A percentile compares a stretch with the other conserved stretches of the same genome.
phyloP scores from a whole-genome alignment of 2,329 filamentous ascomycete species.

The Fusarium sororula region DNA sequence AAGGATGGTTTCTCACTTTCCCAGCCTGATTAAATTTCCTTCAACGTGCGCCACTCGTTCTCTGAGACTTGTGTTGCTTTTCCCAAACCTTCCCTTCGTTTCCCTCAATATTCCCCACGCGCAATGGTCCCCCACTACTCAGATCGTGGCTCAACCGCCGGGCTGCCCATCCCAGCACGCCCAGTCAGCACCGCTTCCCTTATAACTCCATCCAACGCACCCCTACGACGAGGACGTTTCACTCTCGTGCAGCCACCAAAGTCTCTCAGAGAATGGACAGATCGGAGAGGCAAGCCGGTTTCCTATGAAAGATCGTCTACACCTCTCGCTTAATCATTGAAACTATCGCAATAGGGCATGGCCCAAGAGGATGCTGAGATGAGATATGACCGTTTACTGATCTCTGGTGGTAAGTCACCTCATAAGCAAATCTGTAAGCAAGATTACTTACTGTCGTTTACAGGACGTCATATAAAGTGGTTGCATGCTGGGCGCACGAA shows the following conservation, averaged over 20 bases:
- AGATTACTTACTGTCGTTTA: too few species aligned
- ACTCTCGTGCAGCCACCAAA: not conserved
- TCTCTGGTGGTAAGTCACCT: not conserved
- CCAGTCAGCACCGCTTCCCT: too few species aligned
- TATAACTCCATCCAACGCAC: too few species aligned
- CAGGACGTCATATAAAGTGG: fast-evolving
- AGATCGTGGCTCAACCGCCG: too few species aligned
- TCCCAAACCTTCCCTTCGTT: fast-evolving
- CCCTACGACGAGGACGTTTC: not conserved
- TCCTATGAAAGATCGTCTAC: fast-evolving
- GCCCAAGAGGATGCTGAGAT: fast-evolving
- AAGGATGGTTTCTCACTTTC: not conserved
- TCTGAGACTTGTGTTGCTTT: fast-evolving
- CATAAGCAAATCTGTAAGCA: too few species aligned
- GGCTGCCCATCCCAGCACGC: not conserved
- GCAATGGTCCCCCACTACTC: fast-evolving
- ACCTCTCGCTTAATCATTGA: fast-evolving
- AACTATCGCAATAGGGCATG: fast-evolving
- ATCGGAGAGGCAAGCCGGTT: too few species aligned
- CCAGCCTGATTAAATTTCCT: not conserved
- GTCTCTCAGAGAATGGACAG: not conserved
- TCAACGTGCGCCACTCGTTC: not conserved
- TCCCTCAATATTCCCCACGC: fast-evolving
- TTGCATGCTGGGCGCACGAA: fast-evolving
- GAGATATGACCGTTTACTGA: not conserved